These are phyloP conservation scores for Cutaneotrichosporon curvatum DNA, from an alignment of 1,284 basidiomycete genomes.

Conservation along the genomic window DNA sequence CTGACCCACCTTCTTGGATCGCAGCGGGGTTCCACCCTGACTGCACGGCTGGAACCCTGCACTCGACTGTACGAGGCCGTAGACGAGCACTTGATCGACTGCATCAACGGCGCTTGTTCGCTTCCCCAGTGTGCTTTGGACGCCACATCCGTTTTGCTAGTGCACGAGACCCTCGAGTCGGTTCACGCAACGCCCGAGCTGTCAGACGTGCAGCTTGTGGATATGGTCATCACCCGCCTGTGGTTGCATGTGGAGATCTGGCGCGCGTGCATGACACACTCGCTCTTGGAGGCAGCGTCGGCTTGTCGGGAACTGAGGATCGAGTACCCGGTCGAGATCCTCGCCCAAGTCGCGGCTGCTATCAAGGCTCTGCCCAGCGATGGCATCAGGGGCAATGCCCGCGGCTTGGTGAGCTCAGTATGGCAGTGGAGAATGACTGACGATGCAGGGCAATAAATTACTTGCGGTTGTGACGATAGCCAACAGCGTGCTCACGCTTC, in stretches of 20 bases:
- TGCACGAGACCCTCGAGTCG: neutral
- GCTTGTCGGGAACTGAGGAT: neutral
- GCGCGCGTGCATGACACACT: slow-evolving; percentile 1
- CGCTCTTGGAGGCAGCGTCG: neutral
- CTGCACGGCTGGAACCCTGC: neutral
- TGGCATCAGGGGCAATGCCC: neutral
- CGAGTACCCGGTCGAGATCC: neutral
- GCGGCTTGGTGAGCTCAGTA: neutral
- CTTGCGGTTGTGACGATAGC: neutral
- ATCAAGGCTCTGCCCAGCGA: neutral
- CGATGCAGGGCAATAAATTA: neutral
- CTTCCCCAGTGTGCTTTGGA: too few species aligned
- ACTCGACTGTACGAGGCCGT: slow-evolving; percentile 1
- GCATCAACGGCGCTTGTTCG: neutral
- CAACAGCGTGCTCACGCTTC: neutral
- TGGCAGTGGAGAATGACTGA: neutral
- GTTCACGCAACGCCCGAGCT: neutral
- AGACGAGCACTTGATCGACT: neutral
- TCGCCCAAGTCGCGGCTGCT: neutral
- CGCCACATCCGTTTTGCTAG: too few species aligned
- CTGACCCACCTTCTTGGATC: neutral
- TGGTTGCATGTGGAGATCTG: slow-evolving; percentile 4
- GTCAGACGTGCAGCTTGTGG: neutral
- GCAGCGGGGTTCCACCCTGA: neutral
- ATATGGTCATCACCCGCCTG: neutral